These are phyloP conservation scores for Phialocephala subalpina DNA, from an alignment of 2,329 filamentous ascomycete species.

Conservation along the genomic window DNA sequence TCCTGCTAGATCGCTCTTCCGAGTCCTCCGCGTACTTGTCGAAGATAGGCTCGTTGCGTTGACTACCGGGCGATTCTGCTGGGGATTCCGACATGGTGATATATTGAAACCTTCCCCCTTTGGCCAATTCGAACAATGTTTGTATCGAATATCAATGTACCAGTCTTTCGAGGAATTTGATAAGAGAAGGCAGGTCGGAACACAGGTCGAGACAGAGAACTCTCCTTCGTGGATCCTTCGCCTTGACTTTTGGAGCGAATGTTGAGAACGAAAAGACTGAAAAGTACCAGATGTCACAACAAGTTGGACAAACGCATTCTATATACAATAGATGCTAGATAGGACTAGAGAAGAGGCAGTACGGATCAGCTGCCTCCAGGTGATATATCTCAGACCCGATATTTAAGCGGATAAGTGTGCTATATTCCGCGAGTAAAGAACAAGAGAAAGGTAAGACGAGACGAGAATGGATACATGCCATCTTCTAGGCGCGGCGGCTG, in stretches of 20 bases:
- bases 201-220: background rate
- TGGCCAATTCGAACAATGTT: background rate
- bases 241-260: background rate
- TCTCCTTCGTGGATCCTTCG: background rate
- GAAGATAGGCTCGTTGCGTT: slow-evolving; percentile 37
- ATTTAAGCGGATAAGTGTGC: slow-evolving; percentile 39
- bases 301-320: slow-evolving; percentile 23
- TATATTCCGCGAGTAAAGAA: slow-evolving; percentile 31
- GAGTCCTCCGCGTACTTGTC: slow-evolving; percentile 38
- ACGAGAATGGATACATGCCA: slow-evolving; percentile 26
- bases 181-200: background rate
- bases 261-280: background rate
- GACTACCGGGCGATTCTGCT: slow-evolving; percentile 36
- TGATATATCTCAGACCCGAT: slow-evolving; percentile 40
- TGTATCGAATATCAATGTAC: slow-evolving; percentile 13
- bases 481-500: slow-evolving; percentile 36
- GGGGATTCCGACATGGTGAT: slow-evolving; percentile 28
- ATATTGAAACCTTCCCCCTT: slow-evolving; percentile 4
- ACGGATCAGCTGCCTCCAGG: slow-evolving; percentile 38
- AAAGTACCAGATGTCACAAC: slow-evolving; percentile 5
- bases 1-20: slow-evolving; percentile 34
- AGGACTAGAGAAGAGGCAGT: slow-evolving; percentile 20
- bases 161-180: background rate
- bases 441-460: slow-evolving; percentile 26
- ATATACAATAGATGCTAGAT: slow-evolving; percentile 32